These are phyloP conservation scores for Posidonia australis DNA, from an alignment of 106 monocot species.

Conservation along the genomic window DNA sequence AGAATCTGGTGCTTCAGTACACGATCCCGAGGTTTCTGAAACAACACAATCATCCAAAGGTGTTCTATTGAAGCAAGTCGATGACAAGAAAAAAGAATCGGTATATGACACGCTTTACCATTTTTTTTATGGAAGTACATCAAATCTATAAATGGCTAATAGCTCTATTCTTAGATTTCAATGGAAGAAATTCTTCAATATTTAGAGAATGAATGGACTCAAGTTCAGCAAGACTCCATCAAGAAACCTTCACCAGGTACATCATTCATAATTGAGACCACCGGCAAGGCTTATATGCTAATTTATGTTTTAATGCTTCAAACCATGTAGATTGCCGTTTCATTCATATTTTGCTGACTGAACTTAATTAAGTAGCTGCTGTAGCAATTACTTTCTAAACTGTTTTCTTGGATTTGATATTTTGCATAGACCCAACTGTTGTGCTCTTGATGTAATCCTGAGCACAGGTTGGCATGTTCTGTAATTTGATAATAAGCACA, in stretches of 20 bases:
- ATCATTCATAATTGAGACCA: background rate
- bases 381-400: too few species aligned
- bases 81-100: background rate
- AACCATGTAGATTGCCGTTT: too few species aligned
- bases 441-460: too few species aligned
- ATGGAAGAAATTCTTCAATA: background rate
- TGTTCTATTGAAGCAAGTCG: background rate
- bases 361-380: too few species aligned
- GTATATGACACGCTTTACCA: background rate
- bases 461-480: too few species aligned
- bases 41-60: background rate
- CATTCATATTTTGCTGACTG: too few species aligned
- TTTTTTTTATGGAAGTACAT: background rate
- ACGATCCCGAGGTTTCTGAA: background rate
- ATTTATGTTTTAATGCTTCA: background rate
- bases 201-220: constrained; percentile 1
- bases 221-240: background rate
- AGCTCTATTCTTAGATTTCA: background rate
- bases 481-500: too few species aligned
- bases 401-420: too few species aligned
- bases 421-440: too few species aligned
- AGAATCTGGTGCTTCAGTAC: background rate
- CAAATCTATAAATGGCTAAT: background rate
- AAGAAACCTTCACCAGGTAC: constrained; percentile 1
- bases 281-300: background rate